Evolutionary conservation across 2,329 filamentous ascomycete species (phyloP), one percentile per base, ranked within the genome.

Genomic region (Pyrenochaeta sp.): DNA sequence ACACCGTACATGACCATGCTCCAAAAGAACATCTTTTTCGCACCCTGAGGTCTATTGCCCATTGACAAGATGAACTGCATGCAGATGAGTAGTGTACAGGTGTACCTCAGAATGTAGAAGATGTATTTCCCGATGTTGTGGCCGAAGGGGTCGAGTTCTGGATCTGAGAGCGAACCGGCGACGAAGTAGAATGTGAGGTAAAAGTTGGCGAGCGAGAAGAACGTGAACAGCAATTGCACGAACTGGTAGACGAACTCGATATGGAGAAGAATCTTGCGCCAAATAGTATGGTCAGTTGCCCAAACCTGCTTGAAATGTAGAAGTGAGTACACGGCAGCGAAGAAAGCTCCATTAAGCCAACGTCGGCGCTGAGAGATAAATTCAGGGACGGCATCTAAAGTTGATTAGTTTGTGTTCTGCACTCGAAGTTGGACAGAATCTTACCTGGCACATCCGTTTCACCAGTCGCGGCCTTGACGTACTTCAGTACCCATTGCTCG

Each of bases 141-240:
- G 15, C 93, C 93, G 68, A 99, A 99, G 0, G 96, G 96, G 77
- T 99, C 95, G 65, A 96, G 83, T 27, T 82, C 82, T 0, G 86
- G 81, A 71, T 98, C 92, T 0, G 91, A 86, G 15, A 99, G 85
- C 40, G 93, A 96, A 43, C 95, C 95, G 24, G 93, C 93, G 66
- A 99, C 90, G 82, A 99, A 99, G 85, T 93, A 99, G 81, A 99
- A 99, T 56, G 93, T 96, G 51, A 99, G 88, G 78, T 98, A 99
- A 84, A 98, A 99, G 83, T 99, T 99, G 78, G 94, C 93, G 67
- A 99, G 88, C 10, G 94, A 97, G 82, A 99, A 98, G 82, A 92
- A 99, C 45, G 95, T 99, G 82, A 99, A 99, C 60, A 96, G 78
- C 13, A 99, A 87, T 73, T 93, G 91, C 67, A 98, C 85, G 75